Base-by-base conservation (phyloP, 768 basidiomycete genomes). In the Tricholoma furcatifolium region DNA sequence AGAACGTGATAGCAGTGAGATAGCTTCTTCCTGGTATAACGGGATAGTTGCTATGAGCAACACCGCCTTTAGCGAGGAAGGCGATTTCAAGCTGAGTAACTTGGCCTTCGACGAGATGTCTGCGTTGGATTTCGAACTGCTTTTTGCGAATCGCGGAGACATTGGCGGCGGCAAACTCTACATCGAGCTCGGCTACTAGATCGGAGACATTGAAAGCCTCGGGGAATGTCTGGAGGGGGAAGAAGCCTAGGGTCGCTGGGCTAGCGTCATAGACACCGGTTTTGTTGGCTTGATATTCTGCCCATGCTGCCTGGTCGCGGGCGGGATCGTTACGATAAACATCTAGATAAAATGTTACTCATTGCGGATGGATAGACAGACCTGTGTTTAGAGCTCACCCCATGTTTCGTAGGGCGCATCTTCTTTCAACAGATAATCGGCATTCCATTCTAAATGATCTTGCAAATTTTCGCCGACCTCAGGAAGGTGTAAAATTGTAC, bases 391-490 rank as follows among this genome's bases (percentile, higher is more conserved):
- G n/a, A 18, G 17, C 38, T 12, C 17, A 59, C 51, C 43, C 49
- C 57, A 58, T 39, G 53, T 50, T 23, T 57, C 50, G 27, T 47
- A 55, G 14, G 54, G 51, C 35, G 38, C 47, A 50, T 58, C 40
- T 34, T 57, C 56, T 39, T 50, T 57, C 32, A 57, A n/a, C 23
- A 61, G 54, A 24, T 50, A 55, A 30, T 61, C 57, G 7, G 11
- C 21, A 39, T 55, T 55, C 44, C 50, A 59, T 35, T 59, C 54
- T 17, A 57, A 51, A 44, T 39, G 52, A 54, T 77, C 77, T 60
- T 76, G 74, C 24, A 78, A 60, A 60, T 78, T 75, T 59, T 79
- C 76, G 1, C 78, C 78, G 31, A 80, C 43, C 24, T 43, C 76
- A 50, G 78, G 75, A 5, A 78, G 66, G 34, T 70, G 67, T 21